phyloP scores from a whole-genome alignment of 495 filamentous ascomycete genomes.

The Lindgomyces ingoldianus region DNA sequence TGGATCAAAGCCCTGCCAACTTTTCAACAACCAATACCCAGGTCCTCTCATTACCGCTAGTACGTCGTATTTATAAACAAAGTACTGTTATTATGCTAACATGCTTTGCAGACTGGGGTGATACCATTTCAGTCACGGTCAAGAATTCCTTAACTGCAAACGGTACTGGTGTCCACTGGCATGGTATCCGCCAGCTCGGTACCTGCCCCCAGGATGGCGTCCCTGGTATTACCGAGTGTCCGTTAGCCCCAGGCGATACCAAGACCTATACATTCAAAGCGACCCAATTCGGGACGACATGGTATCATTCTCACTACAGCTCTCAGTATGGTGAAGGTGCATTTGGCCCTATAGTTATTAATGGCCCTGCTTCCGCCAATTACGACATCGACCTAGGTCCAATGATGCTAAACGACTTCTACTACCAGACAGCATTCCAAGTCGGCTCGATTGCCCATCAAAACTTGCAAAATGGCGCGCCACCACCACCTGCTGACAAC shows the following conservation, averaged over 20 bases:
- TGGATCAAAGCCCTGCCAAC: conserved; percentile 25
- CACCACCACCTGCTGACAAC: conserved; percentile 41
- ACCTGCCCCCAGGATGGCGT: conserved; percentile 41
- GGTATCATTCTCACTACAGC: conserved; percentile 46
- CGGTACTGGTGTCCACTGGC: conserved; percentile 46
- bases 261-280: conserved; percentile 43
- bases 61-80: conserved; percentile 15
- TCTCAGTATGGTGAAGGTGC: conserved; percentile 47
- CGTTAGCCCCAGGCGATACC: conserved; percentile 43
- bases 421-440: conserved; percentile 39
- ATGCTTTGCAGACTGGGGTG: conserved; percentile 41
- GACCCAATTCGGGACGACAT: conserved; percentile 45
- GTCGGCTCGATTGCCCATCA: conserved; percentile 16
- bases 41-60: conserved; percentile 40
- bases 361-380: conserved; percentile 45
- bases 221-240: conserved; percentile 46
- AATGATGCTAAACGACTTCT: conserved; percentile 43
- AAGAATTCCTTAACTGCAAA: conserved; percentile 41
- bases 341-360: conserved; percentile 42
- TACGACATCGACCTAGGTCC: conserved; percentile 46
- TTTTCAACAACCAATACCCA: conserved; percentile 44
- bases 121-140: conserved; percentile 41
- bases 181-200: conserved; percentile 44
- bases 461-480: conserved; percentile 19
- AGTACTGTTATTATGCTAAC: not conserved